These are phyloP conservation scores for Sergeia podlipaevii DNA, from an alignment of 208 protist genomes.

Conservation along the genomic window DNA sequence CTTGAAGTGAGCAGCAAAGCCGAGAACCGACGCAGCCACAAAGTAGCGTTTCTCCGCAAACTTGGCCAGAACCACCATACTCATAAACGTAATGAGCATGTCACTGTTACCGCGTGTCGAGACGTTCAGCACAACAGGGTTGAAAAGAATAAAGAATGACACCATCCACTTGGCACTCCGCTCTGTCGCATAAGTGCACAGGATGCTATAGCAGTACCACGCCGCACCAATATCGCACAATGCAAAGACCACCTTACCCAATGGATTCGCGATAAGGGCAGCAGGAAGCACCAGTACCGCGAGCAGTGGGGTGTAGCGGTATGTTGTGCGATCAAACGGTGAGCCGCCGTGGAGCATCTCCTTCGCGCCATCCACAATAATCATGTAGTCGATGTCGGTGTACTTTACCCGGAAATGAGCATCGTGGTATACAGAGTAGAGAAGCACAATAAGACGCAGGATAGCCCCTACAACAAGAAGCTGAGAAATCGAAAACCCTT, in stretches of 20 bases:
- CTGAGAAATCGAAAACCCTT: conserved; percentile 4
- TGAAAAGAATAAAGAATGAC: conserved; percentile 84
- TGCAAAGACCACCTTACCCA: conserved; percentile 89
- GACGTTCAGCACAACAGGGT: conserved; percentile 91
- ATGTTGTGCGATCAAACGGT: conserved; percentile 92
- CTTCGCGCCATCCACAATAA: conserved; percentile 93
- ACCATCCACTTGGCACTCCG: conserved; percentile 65
- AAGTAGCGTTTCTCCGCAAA: conserved; percentile 48
- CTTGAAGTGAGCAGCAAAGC: conserved; percentile 89
- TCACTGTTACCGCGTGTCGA: conserved; percentile 95
- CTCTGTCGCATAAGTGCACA: conserved; percentile 53
- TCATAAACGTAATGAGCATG: conserved; percentile 86
- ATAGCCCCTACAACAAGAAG: conserved; percentile 40
- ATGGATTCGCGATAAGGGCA: conserved; percentile 42
- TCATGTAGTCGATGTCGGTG: conserved; percentile 96
- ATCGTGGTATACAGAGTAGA: conserved; percentile 85
- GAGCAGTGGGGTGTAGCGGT: conserved; percentile 94
- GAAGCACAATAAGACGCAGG: conserved; percentile 58
- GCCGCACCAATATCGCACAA: conserved; percentile 75
- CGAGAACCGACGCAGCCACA: conserved; percentile 52
- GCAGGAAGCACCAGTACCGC: conserved; percentile 80
- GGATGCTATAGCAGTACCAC: conserved; percentile 61
- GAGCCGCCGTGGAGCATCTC: conserved; percentile 71
- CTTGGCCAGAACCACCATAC: conserved; percentile 71
- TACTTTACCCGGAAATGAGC: conserved; percentile 88